These are phyloP conservation scores for Drechslera avenae DNA, from an alignment of 2,329 filamentous ascomycete genomes.

Conservation along the genomic window DNA sequence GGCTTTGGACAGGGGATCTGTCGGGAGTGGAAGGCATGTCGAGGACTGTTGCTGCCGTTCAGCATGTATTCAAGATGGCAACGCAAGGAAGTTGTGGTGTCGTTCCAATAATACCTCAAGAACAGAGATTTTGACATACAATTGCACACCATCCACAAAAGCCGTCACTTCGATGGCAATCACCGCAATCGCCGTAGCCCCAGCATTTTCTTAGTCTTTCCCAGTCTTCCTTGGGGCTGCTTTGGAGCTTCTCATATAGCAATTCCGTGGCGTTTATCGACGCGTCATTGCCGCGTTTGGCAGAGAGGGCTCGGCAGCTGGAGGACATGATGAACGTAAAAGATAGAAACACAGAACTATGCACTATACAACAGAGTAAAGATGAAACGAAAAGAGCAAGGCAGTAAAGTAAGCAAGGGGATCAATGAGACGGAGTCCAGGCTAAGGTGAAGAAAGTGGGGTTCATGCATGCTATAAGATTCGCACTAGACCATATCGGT, in stretches of 20 bases:
- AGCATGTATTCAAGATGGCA: background rate
- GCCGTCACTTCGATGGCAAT: constrained; percentile 43
- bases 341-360: background rate
- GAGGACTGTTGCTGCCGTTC: constrained; percentile 36
- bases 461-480: background rate
- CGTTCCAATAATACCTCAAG: background rate
- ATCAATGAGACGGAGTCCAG: constrained; percentile 5
- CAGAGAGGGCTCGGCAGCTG: constrained; percentile 19
- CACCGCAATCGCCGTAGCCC: constrained; percentile 44
- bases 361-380: background rate
- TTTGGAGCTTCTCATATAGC: constrained; percentile 29
- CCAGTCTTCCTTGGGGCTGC: constrained; percentile 39
- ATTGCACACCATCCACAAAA: constrained; percentile 54
- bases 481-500: constrained; percentile 14
- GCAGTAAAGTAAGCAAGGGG: too few relatives aligned
- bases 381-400: too few relatives aligned
- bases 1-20: constrained; percentile 42
- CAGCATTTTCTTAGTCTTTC: constrained; percentile 41
- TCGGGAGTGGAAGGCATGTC: constrained; percentile 52
- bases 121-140: constrained; percentile 31
- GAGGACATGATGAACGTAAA: constrained; percentile 12
- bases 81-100: too few relatives aligned
- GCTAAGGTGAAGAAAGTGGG: constrained; percentile 7
- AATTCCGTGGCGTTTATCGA: constrained; percentile 32
- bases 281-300: constrained; percentile 3